Evolutionary conservation across 192 early-diverging fungal species (phyloP).

Genomic region (Podochytrium sp.): DNA sequence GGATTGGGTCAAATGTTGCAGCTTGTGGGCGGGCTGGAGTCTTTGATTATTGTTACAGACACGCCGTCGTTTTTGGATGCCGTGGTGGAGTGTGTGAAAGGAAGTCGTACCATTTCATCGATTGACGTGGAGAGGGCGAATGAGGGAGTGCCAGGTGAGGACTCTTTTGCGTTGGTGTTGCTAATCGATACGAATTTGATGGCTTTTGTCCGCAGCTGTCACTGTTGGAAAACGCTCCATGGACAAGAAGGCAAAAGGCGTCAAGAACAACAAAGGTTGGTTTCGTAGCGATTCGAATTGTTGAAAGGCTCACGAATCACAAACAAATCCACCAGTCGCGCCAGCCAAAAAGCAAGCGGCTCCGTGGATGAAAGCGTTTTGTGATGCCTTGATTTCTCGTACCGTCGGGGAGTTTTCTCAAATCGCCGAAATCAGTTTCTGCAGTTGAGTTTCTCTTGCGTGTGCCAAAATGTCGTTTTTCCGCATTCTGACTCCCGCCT

Average conservation of each 20-base stretch:
- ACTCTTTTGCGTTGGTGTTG: neutral
- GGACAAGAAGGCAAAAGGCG: neutral
- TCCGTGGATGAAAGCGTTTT: conserved; percentile 13
- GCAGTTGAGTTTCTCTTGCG: neutral
- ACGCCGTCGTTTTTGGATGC: neutral
- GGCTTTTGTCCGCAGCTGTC: neutral
- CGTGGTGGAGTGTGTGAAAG: neutral
- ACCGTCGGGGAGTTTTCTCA: neutral
- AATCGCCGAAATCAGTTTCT: neutral
- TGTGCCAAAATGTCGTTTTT: neutral
- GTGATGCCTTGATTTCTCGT: neutral
- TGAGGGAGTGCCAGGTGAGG: no score
- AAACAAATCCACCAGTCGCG: neutral
- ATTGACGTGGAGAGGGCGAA: neutral
- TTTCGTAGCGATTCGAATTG: neutral
- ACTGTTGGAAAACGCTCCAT: neutral
- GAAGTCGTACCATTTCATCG: neutral
- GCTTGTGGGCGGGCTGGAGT: neutral
- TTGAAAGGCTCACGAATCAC: neutral
- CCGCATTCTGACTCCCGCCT: neutral
- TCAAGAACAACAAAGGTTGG: neutral
- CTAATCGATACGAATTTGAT: neutral
- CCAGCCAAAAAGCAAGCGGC: neutral
- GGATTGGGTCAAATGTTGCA: neutral
- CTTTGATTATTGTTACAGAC: neutral